A percentile compares a stretch with the other conserved stretches of the same genome.
Conservation (phyloP, 441 rosid genomes). For the Iberis amara region DNA sequence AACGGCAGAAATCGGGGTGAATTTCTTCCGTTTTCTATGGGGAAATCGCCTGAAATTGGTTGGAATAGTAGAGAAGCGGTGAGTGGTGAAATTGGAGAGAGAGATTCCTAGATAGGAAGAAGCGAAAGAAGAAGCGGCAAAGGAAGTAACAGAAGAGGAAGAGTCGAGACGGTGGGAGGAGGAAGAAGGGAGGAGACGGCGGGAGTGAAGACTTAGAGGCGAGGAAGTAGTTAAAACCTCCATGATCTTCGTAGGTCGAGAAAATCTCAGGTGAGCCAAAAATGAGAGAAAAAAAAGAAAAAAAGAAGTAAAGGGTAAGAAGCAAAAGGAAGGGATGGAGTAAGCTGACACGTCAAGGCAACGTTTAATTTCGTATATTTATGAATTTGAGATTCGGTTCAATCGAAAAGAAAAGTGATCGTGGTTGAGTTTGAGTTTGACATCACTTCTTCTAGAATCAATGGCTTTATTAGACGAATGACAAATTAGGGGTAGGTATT, state of each 20-base stretch:
- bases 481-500: too few relatives aligned
- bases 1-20: constrained; percentile 51
- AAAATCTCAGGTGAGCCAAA: constrained; percentile 15
- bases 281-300: not conserved
- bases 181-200: constrained; percentile 32
- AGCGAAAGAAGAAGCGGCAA: constrained; percentile 36
- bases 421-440: too few relatives aligned
- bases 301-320: constrained; percentile 27
- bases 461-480: too few relatives aligned
- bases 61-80: constrained; percentile 27
- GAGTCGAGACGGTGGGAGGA: constrained; percentile 12
- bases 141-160: constrained; percentile 24
- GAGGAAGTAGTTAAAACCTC: constrained; percentile 57
- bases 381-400: too few relatives aligned
- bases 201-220: constrained; percentile 50
- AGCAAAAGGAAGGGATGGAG: constrained; percentile 38
- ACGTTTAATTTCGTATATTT: not conserved
- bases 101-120: constrained; percentile 43
- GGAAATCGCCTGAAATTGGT: constrained; percentile 21
- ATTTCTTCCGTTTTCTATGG: constrained; percentile 36
- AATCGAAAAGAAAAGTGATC: too few relatives aligned
- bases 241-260: constrained; percentile 31
- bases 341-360: constrained; percentile 51
- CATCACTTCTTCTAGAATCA: too few relatives aligned
- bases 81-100: constrained; percentile 25